phyloP scores from a whole-genome alignment of 2,329 filamentous ascomycete species.

The Camillea tinctor region DNA sequence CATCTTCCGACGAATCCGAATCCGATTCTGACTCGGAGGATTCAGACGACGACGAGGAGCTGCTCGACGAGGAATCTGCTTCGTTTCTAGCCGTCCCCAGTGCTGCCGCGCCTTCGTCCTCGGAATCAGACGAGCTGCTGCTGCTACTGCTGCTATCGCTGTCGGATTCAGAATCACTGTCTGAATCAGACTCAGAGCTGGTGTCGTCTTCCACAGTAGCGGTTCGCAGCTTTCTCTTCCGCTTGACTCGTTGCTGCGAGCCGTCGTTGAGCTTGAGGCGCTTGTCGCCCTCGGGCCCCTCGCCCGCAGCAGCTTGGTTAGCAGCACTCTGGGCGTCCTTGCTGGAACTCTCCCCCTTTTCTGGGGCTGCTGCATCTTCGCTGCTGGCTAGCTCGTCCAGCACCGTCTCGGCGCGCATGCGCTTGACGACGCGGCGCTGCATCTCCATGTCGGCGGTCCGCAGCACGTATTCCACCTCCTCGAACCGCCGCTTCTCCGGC shows the following conservation, averaged over 20 bases:
- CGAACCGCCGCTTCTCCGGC: conserved; percentile 48
- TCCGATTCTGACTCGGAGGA: conserved; percentile 34
- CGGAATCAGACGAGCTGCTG: conserved; percentile 28
- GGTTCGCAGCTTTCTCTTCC: conserved; percentile 52
- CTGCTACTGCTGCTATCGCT: conserved; percentile 24
- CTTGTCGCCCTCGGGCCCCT: conserved; percentile 36
- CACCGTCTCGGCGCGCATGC: conserved; percentile 61
- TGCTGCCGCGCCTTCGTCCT: conserved; percentile 17
- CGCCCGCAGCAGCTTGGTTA: conserved; percentile 12
- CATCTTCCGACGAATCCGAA: conserved; percentile 34
- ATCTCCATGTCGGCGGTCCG: conserved; percentile 51
- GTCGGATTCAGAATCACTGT: conserved; percentile 35
- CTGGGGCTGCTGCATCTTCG: conserved; percentile 38
- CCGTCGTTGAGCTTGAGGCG: conserved; percentile 45
- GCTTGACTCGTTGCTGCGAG: conserved; percentile 44
- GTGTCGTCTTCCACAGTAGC: conserved; percentile 43
- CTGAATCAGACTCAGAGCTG: conserved; percentile 35
- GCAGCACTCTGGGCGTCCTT: conserved; percentile 11
- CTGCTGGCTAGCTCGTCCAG: conserved; percentile 53
- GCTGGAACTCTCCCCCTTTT: conserved; percentile 13
- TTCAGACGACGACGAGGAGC: conserved; percentile 38
- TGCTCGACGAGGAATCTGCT: conserved; percentile 36
- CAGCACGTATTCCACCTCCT: conserved; percentile 52
- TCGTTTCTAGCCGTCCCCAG: conserved; percentile 13
- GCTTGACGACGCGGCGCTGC: conserved; percentile 57